Conservation (phyloP, 2,329 filamentous ascomycete species). For the Fusarium sp. region DNA sequence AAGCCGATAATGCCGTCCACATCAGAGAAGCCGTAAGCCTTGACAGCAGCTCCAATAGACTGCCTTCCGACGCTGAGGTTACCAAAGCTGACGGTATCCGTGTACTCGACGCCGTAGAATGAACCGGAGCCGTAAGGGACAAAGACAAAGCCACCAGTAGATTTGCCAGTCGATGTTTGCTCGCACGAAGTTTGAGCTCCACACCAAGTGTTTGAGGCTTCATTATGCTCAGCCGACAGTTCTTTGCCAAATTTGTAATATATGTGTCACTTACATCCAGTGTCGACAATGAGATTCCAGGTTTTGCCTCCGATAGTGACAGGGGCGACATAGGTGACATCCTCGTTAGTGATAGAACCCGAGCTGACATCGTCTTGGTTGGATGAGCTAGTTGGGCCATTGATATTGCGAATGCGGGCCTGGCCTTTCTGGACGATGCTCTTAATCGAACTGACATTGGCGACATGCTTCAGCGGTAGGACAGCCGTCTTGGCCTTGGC, state of each 20-base stretch:
- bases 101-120: background rate
- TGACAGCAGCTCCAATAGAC: background rate
- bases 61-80: background rate
- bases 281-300: slow-evolving; percentile 2
- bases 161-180: background rate
- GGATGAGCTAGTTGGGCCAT: fast-evolving
- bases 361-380: background rate
- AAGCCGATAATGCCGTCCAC: slow-evolving; percentile 7
- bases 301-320: background rate
- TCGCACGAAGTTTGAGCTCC: slow-evolving; percentile 1
- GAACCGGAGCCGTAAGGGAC: background rate
- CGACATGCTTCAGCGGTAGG: background rate
- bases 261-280: background rate
- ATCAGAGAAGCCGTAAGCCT: background rate
- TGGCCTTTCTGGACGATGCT: background rate
- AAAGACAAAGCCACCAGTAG: background rate
- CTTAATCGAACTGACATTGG: background rate
- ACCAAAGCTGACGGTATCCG: background rate
- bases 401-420: background rate
- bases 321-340: background rate
- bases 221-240: too few relatives aligned
- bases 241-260: too few relatives aligned
- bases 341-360: background rate
- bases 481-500: background rate
- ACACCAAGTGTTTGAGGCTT: slow-evolving; percentile 10